Percentiles rank a stretch among this genome's conserved stretches.
Conservation (phyloP, 306 rosid genomes). For the Lagenaria siceraria region DNA sequence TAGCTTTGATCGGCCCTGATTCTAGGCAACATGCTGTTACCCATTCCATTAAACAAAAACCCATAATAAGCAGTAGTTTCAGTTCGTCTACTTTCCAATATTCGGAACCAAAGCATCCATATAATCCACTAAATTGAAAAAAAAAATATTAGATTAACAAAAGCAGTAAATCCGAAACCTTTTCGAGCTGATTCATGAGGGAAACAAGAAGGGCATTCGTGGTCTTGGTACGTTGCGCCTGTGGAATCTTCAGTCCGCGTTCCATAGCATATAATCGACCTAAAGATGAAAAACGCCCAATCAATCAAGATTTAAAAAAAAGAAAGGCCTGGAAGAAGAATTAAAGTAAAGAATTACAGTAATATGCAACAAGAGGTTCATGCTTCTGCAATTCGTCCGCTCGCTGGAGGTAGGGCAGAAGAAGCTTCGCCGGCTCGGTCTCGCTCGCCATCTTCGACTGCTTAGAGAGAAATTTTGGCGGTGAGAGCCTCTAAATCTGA, state of each 20-base stretch:
- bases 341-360: conserved; percentile 38
- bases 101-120: neutral
- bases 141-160: neutral
- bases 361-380: conserved; percentile 90
- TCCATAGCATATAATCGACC: conserved; percentile 99
- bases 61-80: neutral
- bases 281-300: conserved; percentile 7
- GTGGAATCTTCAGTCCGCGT: conserved; percentile 83
- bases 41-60: neutral
- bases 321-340: neutral
- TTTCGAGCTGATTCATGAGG: conserved; percentile 98
- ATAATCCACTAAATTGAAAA: neutral
- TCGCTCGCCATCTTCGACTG: conserved; percentile 62
- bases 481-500: neutral
- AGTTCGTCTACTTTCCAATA: neutral
- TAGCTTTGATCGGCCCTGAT: neutral
- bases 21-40: neutral
- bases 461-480: neutral
- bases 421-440: conserved; percentile 92
- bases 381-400: conserved; percentile 99
- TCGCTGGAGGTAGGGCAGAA: conserved; percentile 95
- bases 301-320: neutral
- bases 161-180: conserved; percentile 26
- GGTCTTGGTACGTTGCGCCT: conserved; percentile 82
- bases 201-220: conserved; percentile 81